These are phyloP conservation scores for Oryza meridionalis DNA, from an alignment of 176 grass and related monocot species.

Conservation along the genomic window DNA sequence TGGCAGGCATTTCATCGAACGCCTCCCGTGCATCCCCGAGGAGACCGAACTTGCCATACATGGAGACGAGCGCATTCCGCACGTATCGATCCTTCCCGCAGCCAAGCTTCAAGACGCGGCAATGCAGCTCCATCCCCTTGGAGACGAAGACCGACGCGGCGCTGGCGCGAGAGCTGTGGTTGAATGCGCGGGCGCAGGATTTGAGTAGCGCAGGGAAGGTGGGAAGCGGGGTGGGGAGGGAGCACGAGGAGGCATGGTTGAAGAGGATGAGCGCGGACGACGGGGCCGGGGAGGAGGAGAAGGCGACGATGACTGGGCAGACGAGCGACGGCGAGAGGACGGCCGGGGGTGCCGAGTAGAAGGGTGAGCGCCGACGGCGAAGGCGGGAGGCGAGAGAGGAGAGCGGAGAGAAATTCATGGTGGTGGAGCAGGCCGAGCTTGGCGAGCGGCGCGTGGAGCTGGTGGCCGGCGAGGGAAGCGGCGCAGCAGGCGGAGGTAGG, in stretches of 20 bases:
- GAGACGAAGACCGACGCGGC: conserved; percentile 15
- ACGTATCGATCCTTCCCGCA: conserved; percentile 40
- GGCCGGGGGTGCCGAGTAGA: conserved; percentile 38
- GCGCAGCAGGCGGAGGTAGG: conserved; percentile 13
- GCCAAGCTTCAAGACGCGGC: conserved; percentile 43
- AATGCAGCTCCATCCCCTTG: conserved; percentile 62
- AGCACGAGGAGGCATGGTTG: conserved; percentile 39
- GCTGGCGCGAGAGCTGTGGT: background rate
- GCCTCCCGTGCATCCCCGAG: conserved; percentile 37
- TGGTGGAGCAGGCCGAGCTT: conserved; percentile 55
- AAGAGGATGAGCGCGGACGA: conserved; percentile 42
- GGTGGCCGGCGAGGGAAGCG: conserved; percentile 9
- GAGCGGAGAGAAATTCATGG: conserved; percentile 35
- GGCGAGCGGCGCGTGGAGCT: conserved; percentile 51
- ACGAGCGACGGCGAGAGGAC: conserved; percentile 53
- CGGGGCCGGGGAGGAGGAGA: conserved; percentile 39
- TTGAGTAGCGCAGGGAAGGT: conserved; percentile 70
- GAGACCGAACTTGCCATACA: conserved; percentile 58
- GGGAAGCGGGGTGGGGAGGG: conserved; percentile 45
- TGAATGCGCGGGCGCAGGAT: conserved; percentile 65
- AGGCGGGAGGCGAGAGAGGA: conserved; percentile 54
- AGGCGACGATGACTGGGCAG: conserved; percentile 49
- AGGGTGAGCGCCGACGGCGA: conserved; percentile 55
- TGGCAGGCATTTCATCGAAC: conserved; percentile 66
- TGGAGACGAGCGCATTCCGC: conserved; percentile 60